A percentile compares a stretch with the other conserved stretches of the same genome.
Evolutionary conservation across 2,329 filamentous ascomycete species (phyloP).

Genomic region (Macroventuria anomochaeta): DNA sequence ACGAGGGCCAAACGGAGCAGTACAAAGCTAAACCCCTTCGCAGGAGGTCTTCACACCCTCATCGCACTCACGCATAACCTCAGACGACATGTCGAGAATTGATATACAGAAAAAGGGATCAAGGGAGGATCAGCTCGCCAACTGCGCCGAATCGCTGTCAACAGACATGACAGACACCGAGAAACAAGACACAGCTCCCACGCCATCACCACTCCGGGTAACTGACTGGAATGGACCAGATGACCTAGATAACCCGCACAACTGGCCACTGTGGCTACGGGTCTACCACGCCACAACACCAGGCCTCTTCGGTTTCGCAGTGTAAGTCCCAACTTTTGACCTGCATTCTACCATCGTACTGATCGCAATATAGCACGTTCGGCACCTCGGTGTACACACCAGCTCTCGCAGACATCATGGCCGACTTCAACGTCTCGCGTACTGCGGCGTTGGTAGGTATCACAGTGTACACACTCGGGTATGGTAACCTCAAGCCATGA

Average conservation of each 20-base stretch:
- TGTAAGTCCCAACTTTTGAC: conserved; percentile 33
- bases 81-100: neutral
- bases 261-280: conserved; percentile 45
- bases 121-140: neutral
- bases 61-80: no score
- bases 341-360: neutral
- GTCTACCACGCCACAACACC: conserved; percentile 45
- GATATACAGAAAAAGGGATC: neutral
- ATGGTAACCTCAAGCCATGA: no score
- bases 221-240: conserved; percentile 44
- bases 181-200: neutral
- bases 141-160: neutral
- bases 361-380: conserved; percentile 54
- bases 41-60: no score
- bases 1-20: no score
- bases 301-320: conserved; percentile 45
- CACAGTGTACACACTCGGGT: conserved; percentile 65
- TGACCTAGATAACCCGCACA: conserved; percentile 49
- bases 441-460: conserved; percentile 66
- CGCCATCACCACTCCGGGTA: neutral
- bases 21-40: no score
- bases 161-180: conserved; percentile 7
- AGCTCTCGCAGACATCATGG: conserved; percentile 55
- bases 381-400: conserved; percentile 63
- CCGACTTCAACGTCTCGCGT: conserved; percentile 61